Evolutionary conservation across 352 stramenopile genomes (phyloP).

Genomic region (Phytophthora sp.): DNA sequence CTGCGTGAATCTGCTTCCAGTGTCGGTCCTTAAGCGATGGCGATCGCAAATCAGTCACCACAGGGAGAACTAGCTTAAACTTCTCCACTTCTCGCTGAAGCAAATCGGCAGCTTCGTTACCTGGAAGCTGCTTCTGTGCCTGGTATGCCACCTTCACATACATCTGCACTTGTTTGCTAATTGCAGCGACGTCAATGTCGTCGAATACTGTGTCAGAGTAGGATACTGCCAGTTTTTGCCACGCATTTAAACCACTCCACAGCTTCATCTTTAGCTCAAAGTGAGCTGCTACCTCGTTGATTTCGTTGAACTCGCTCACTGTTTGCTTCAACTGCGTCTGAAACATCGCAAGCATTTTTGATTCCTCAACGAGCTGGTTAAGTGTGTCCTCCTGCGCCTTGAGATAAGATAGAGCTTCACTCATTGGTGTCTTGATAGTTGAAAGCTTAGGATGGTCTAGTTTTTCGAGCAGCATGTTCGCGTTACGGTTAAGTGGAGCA

Average conservation of each 20-base stretch:
- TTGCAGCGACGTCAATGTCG: conserved; percentile 86
- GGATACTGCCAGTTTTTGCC: conserved; percentile 73
- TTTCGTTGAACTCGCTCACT: conserved; percentile 89
- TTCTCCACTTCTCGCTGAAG: conserved; percentile 90
- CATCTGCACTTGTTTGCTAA: conserved; percentile 90
- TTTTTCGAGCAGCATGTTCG: conserved; percentile 78
- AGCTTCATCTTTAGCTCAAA: conserved; percentile 93
- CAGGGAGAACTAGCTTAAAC: conserved; percentile 88
- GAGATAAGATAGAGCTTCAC: conserved; percentile 78
- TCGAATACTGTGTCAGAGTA: conserved; percentile 88
- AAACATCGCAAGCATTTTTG: conserved; percentile 88
- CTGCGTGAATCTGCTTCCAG: conserved; percentile 72
- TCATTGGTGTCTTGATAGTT: conserved; percentile 77
- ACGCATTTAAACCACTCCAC: conserved; percentile 89
- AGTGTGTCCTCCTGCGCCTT: conserved; percentile 75
- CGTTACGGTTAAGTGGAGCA: conserved; percentile 69
- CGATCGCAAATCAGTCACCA: conserved; percentile 75
- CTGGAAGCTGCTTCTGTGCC: conserved; percentile 86
- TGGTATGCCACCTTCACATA: conserved; percentile 91
- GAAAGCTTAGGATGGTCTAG: conserved; percentile 83
- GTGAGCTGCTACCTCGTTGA: conserved; percentile 86
- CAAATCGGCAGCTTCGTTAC: conserved; percentile 83
- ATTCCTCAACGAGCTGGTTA: conserved; percentile 77
- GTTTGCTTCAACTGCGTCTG: conserved; percentile 88
- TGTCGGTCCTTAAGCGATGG: conserved; percentile 76